Evolutionary conservation across 1,139 yeast genomes (phyloP).

Genomic region (Arxiozyma telluris): DNA sequence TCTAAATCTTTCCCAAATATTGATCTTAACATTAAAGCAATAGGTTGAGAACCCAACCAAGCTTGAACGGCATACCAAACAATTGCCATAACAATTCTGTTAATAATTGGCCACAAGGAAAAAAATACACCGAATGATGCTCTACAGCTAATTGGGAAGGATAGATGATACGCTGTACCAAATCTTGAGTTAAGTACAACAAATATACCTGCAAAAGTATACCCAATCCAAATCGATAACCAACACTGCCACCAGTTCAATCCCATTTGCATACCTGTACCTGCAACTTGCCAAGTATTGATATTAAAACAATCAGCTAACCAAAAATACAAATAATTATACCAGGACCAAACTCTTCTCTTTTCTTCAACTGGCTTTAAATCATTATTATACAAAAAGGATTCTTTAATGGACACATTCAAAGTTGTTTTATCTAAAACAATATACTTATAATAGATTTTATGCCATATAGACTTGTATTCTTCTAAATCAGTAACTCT

Average conservation of each 20-base stretch:
- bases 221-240: slow-evolving; percentile 76
- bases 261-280: slow-evolving; percentile 67
- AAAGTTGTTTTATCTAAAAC: slow-evolving; percentile 13
- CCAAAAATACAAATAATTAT: slow-evolving; percentile 72
- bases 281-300: slow-evolving; percentile 85
- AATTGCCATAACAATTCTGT: slow-evolving; percentile 73
- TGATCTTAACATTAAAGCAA: slow-evolving; percentile 59
- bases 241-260: slow-evolving; percentile 86
- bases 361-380: slow-evolving; percentile 57
- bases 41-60: slow-evolving; percentile 75
- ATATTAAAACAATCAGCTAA: slow-evolving; percentile 80
- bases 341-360: slow-evolving; percentile 75
- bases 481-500: slow-evolving; percentile 1
- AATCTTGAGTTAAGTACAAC: slow-evolving; percentile 58
- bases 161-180: slow-evolving; percentile 65
- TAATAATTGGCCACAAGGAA: slow-evolving; percentile 69
- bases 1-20: slow-evolving; percentile 56
- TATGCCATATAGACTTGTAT: slow-evolving; percentile 13
- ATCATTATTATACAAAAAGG: slow-evolving; percentile 62
- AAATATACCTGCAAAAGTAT: slow-evolving; percentile 50
- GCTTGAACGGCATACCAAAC: slow-evolving; percentile 83
- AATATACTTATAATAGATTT: slow-evolving; percentile 16
- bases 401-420: slow-evolving; percentile 30
- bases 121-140: slow-evolving; percentile 73
- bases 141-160: slow-evolving; percentile 69